These are phyloP conservation scores for Begonia masoniana DNA, from an alignment of 306 rosid species.

Conservation along the genomic window DNA sequence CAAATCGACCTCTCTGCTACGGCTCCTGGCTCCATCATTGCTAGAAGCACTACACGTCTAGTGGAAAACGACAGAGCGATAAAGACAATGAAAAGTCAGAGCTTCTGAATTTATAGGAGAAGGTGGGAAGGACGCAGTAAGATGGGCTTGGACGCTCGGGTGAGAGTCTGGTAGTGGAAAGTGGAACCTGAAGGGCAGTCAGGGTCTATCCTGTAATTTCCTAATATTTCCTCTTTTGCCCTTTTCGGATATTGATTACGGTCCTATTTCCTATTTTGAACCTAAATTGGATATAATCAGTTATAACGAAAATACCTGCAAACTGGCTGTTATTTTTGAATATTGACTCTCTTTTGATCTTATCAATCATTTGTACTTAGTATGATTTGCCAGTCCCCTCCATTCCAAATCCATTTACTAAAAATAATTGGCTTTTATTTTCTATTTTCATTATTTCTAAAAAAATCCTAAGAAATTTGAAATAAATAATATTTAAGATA, in stretches of 20 bases:
- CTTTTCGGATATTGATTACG: background rate
- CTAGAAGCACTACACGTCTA: constrained; percentile 1
- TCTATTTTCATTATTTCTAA: too few species aligned
- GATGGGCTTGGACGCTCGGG: background rate
- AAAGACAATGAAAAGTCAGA: constrained; percentile 11
- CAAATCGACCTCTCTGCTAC: constrained; percentile 11
- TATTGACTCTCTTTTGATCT: too few species aligned
- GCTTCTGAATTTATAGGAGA: constrained; percentile 2
- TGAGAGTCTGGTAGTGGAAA: background rate
- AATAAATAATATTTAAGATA: too few species aligned
- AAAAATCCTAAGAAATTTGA: too few species aligned
- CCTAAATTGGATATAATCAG: constrained; percentile 2
- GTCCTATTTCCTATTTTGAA: background rate
- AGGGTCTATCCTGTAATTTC: too few species aligned
- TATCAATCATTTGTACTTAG: too few species aligned
- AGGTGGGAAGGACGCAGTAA: background rate
- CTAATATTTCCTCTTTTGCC: background rate
- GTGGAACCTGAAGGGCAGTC: too few species aligned
- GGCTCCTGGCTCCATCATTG: constrained; percentile 16
- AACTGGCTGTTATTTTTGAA: too few species aligned
- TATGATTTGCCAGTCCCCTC: too few species aligned
- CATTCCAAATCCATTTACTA: too few species aligned
- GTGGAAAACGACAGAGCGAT: constrained; percentile 4
- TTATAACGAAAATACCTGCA: background rate
- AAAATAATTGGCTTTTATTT: too few species aligned